Base-by-base conservation (phyloP, 495 filamentous ascomycete species). In the Penicillium bialowiezense region DNA sequence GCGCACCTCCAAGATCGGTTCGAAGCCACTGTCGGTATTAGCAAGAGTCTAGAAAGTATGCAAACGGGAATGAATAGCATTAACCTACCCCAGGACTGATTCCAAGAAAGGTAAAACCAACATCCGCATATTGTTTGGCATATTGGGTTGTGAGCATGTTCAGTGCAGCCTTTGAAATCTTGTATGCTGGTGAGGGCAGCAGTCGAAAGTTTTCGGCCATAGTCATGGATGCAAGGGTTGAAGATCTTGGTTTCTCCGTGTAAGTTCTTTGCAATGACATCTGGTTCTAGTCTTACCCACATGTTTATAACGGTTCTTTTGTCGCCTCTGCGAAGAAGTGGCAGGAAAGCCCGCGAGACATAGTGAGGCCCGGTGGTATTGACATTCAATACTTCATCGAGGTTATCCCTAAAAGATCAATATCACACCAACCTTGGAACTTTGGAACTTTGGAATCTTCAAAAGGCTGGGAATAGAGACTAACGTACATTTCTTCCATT, bases 81-180 rank as follows among this genome's bases (percentile, higher is more conserved):
- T 32, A 2, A 69, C 74, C 44, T 64, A 77, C 75, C 3, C 77
- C 78, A 7, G 77, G 78, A 36, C 52, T 65, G 21, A 79, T 24
- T 7, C 67, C 65, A 26, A 78, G 46, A 21, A 80, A 67, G 0
- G 66, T 71, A 40, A 81, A 76, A 0, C 72, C 71, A 7, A 73
- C 60, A 4, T 65, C 49, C 2, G 55, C 67, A 45, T 68, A 73
- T 13, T 63, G 55, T 33, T 67, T 47, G 1, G 76, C 65, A 43
- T 78, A 78, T 48, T 78, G 72, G 0, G 73, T 64, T 3, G 71
- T 79, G 5, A 81, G 52, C 58, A 72, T 70, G 43, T 80, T 79
- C 41, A 78, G 42, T 2, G 73, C 74, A 0, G 77, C 72, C 55
- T 81, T 82, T 28, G 69, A 62, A 48, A 81, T 68, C 51, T 76